Base-by-base conservation (phyloP, 2,329 filamentous ascomycete species). In the Beauveria brongniartii region DNA sequence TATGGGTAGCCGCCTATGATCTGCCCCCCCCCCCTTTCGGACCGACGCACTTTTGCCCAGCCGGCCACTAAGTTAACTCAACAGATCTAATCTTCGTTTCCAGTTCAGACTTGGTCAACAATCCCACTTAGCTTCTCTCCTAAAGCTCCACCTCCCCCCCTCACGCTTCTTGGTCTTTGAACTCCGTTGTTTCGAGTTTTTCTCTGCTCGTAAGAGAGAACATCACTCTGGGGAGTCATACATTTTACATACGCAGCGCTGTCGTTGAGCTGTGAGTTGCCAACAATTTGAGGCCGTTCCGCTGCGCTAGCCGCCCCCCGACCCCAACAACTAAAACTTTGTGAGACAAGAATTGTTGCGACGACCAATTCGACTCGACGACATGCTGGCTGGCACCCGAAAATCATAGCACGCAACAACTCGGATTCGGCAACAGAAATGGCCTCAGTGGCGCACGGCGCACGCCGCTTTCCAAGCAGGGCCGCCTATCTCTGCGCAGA, bases 401-500 rank as follows among this genome's bases (percentile, higher is more conserved):
- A 51, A 48, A 54, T 48, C 47, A 40, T 34, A 34, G 14, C 20
- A 52, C 22, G 22, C 37, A 51, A 22, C 8, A 5, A 22, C 26
- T 37, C 48, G 40, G 12, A 52, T 51, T 22, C 50, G 40, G 41
- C 7, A 37, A 22, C 18, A 51, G 5, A 3, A 6, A 69, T 69
- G 68, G 63, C 67, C 18, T 63, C 63, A 20, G 41, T 69, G 14
- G 63, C 63, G 48, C 65, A 62, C 48, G 63, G 48, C 51, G 63
- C 64, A 28, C 61, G 66, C 22, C 62, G 66, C 62, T 64, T 66
- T 6, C 65, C 66, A n/a, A 62, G 61, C 14, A 63, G 63, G 53
- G 65, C 59, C 34, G 63, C 60, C 34, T 55, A 64, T 28, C 56
- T 65, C 40, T 65, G 64, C 24, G 50, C 60, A 34, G 65, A 66